Percentiles rank a stretch among this genome's conserved stretches.
Evolutionary conservation across 2,329 filamentous ascomycete genomes (phyloP).

Genomic region (Talaromyces islandicus): DNA sequence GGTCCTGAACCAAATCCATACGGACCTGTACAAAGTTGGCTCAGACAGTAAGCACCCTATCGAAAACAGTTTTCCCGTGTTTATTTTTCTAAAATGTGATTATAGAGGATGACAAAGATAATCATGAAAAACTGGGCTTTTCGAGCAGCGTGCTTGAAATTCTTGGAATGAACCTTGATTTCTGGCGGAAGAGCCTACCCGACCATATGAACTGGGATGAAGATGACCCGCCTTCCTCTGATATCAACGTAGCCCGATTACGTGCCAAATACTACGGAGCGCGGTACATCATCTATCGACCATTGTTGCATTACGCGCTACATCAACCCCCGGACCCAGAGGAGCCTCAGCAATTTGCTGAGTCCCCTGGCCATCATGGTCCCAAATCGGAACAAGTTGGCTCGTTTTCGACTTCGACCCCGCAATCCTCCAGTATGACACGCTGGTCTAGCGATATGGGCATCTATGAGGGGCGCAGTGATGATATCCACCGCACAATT

Average conservation of each 20-base stretch:
- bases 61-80: background rate
- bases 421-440: conserved; percentile 24
- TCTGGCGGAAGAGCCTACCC: conserved; percentile 50
- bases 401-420: conserved; percentile 26
- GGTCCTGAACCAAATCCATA: conserved; percentile 51
- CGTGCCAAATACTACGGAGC: conserved; percentile 94
- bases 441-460: conserved; percentile 30
- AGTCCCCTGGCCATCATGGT: background rate
- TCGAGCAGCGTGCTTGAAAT: conserved; percentile 29
- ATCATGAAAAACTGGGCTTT: background rate
- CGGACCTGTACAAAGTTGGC: conserved; percentile 46
- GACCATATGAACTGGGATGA: conserved; percentile 57
- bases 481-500: conserved; percentile 18
- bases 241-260: conserved; percentile 77
- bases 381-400: conserved; percentile 5
- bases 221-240: conserved; percentile 61
- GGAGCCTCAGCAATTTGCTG: conserved; percentile 20
- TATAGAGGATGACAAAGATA: background rate
- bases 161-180: conserved; percentile 44
- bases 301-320: conserved; percentile 60
- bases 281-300: conserved; percentile 80
- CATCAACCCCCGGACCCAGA: conserved; percentile 41
- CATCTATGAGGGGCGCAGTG: conserved; percentile 17
- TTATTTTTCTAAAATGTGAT: background rate
- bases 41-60: background rate